phyloP scores from a whole-genome alignment of 2,329 filamentous ascomycete species.

The Neofusicoccum ribis region DNA sequence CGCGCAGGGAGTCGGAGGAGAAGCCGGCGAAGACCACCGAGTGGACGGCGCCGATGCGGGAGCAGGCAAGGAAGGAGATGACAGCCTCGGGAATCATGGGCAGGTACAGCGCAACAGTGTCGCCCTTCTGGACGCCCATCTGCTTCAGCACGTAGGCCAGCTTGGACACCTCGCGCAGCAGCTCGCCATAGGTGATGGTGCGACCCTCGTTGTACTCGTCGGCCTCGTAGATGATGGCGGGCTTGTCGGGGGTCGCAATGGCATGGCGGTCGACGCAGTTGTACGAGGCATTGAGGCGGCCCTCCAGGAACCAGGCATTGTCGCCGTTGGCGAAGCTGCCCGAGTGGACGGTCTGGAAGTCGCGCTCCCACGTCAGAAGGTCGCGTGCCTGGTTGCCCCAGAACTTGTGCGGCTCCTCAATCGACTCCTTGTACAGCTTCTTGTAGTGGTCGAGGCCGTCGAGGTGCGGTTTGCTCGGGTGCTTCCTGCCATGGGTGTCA shows the following conservation, averaged over 20 bases:
- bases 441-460: slow-evolving; percentile 63
- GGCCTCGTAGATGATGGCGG: slow-evolving; percentile 98
- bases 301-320: slow-evolving; percentile 92
- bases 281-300: slow-evolving; percentile 90
- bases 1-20: slow-evolving; percentile 91
- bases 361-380: slow-evolving; percentile 82
- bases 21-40: slow-evolving; percentile 98
- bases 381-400: slow-evolving; percentile 86
- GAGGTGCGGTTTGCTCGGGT: slow-evolving; percentile 61
- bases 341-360: slow-evolving; percentile 85
- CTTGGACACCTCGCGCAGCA: slow-evolving; percentile 86
- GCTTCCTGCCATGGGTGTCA: slow-evolving; percentile 48
- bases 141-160: slow-evolving; percentile 86
- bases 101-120: slow-evolving; percentile 94
- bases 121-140: slow-evolving; percentile 95
- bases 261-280: slow-evolving; percentile 97
- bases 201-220: slow-evolving; percentile 87
- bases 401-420: slow-evolving; percentile 84
- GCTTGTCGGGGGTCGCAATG: slow-evolving; percentile 87
- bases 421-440: slow-evolving; percentile 75
- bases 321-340: slow-evolving; percentile 79
- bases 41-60: slow-evolving; percentile 92
- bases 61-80: slow-evolving; percentile 85
- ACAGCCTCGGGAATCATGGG: slow-evolving; percentile 98
- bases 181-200: slow-evolving; percentile 88